These are phyloP conservation scores for Geoglossum glabrum DNA, from an alignment of 495 filamentous ascomycete species.

Conservation along the genomic window DNA sequence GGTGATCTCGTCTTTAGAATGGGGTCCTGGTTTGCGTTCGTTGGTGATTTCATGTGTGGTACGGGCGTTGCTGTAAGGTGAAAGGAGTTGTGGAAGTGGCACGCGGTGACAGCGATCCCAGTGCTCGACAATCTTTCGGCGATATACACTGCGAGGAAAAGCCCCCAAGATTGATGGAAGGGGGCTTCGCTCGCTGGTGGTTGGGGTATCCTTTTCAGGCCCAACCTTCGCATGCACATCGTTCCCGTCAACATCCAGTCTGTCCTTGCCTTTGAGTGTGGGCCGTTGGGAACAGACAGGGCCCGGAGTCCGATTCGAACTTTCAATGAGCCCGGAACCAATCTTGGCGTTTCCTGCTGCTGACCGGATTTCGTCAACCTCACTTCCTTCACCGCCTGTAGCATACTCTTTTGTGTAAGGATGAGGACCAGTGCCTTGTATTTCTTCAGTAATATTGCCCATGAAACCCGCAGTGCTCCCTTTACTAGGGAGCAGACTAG, in stretches of 20 bases:
- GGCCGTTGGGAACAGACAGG: not conserved
- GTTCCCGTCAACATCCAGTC: not conserved
- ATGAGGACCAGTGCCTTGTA: not conserved
- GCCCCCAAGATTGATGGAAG: not conserved
- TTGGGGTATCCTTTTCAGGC: not conserved
- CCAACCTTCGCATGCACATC: not conserved
- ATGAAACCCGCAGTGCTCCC: too few relatives aligned
- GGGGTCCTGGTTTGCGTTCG: not conserved
- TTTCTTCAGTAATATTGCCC: too few relatives aligned
- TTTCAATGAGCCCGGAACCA: not conserved
- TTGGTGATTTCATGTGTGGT: not conserved
- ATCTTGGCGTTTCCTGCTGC: not conserved
- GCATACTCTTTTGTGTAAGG: not conserved
- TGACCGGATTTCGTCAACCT: not conserved
- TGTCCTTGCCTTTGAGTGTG: not conserved
- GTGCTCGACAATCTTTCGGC: conserved; percentile 2
- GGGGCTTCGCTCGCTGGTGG: not conserved
- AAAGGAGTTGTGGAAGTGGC: not conserved
- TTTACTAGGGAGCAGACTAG: too few relatives aligned
- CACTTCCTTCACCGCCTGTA: not conserved
- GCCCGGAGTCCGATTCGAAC: not conserved
- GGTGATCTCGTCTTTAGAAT: not conserved
- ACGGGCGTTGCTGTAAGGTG: not conserved
- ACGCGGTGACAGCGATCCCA: not conserved
- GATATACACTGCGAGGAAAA: not conserved